Evolutionary conservation across 1,284 basidiomycete species (phyloP), one percentile per base, ranked within the genome.

Genomic region (Trichosporon sp.): DNA sequence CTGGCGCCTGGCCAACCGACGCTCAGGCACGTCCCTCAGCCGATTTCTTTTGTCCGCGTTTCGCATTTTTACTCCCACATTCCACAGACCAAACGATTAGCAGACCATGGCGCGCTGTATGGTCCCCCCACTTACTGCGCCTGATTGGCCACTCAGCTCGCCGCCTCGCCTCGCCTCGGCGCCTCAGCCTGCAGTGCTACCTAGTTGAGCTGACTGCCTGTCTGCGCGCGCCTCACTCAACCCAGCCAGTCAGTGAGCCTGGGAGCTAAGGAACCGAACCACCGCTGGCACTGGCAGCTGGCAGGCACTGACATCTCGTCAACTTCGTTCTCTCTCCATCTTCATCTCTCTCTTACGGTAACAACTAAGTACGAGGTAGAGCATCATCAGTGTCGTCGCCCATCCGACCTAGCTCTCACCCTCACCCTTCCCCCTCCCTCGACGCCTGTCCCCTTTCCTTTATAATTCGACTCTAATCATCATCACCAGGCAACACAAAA

Each of bases 381-480:
- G 46, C 65, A 40, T 26, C 40, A 21, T 12, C 46, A 66, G 65
- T 51, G 46, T 51, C 65, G 40, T 51, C 40, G 40, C 65, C 46
- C 65, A 51, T 51, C 46, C 65, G 40, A 43, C 46, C 26, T 14
- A 16, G 40, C 65, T 66, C 46, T 43, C 46, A 66, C 46, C 65
- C 40, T 66, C 46, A 26, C 65, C 46, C 65, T 40, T 35, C 21
- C 51, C 21, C 51, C 31, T 26, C 21, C 38, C 59, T n/a, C 32
- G 31, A 12, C 59, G 31, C 32, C 19, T 35, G 31, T 21, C 10
- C 64, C 38, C 40, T 5, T n/a, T 40, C 37, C 37, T 65, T 70
- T 70, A 68, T 73, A 68, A 69, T 71, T 46, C 65, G 19, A 31
- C 26, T 35, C 61, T 35, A 38, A 63, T 66, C 66, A 40, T 43